phyloP scores from a whole-genome alignment of 2,329 filamentous ascomycete species.

The Cladophialophora psammophila region DNA sequence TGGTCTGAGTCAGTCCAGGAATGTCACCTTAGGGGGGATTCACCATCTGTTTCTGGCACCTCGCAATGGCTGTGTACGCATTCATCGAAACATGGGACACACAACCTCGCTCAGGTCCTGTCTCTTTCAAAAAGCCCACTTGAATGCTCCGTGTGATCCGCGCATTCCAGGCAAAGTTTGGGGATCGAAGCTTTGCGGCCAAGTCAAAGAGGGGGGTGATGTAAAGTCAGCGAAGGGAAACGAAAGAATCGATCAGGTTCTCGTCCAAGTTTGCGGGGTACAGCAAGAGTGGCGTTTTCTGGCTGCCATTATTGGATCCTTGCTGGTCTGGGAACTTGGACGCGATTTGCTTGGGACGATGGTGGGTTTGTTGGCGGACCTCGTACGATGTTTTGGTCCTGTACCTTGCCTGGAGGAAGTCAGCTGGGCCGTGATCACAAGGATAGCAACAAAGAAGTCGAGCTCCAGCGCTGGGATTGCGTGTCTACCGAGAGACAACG shows the following conservation, averaged over 20 bases:
- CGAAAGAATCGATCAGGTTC: constrained; percentile 6
- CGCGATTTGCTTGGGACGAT: constrained; percentile 4
- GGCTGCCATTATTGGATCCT: constrained; percentile 22
- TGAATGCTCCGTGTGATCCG: background rate
- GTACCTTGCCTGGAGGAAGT: constrained; percentile 4
- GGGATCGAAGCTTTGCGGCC: background rate
- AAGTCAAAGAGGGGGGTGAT: background rate
- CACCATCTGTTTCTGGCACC: constrained; percentile 1
- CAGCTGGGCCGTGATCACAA: background rate
- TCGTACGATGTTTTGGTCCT: constrained; percentile 5
- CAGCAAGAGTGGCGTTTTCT: constrained; percentile 25
- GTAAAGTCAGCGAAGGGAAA: background rate
- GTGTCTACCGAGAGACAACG: background rate
- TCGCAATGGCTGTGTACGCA: background rate
- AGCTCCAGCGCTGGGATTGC: background rate
- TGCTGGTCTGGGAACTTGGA: constrained; percentile 4
- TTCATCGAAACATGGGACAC: background rate
- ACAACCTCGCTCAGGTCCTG: background rate
- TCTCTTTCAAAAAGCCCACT: background rate
- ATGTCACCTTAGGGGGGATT: constrained; percentile 27
- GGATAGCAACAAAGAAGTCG: background rate
- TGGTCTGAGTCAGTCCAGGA: constrained; percentile 26
- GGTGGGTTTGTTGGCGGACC: constrained; percentile 5
- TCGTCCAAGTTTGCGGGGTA: constrained; percentile 32
- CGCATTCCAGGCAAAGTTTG: background rate